Evolutionary conservation across 2,329 filamentous ascomycete genomes (phyloP).

Genomic region (Hypoxylon sp.): DNA sequence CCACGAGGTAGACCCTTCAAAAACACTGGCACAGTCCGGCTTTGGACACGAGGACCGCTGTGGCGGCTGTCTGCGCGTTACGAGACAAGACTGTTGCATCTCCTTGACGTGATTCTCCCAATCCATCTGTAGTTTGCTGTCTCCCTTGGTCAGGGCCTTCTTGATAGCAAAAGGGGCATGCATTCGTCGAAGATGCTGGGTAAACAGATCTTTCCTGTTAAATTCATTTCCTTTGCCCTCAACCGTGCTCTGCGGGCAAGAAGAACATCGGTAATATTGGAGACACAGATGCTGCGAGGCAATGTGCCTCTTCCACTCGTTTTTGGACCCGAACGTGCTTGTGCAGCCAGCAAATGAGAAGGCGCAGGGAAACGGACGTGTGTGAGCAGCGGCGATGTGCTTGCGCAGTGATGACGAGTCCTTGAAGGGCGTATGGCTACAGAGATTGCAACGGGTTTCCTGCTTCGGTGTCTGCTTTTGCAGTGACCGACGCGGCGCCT

Average conservation of each 20-base stretch:
- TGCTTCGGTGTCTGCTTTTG: conserved; percentile 60
- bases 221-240: conserved; percentile 68
- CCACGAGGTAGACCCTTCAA: conserved; percentile 79
- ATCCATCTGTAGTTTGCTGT: conserved; percentile 66
- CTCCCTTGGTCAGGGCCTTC: conserved; percentile 63
- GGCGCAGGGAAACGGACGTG: conserved; percentile 81
- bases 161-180: conserved; percentile 76
- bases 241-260: conserved; percentile 59
- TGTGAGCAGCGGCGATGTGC: conserved; percentile 73
- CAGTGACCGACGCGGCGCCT: conserved; percentile 56
- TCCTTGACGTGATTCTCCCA: conserved; percentile 73
- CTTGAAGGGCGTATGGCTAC: conserved; percentile 71
- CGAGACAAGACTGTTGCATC: conserved; percentile 78
- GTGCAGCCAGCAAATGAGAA: conserved; percentile 84
- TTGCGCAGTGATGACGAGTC: conserved; percentile 71
- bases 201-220: conserved; percentile 95
- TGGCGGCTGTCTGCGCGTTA: conserved; percentile 73
- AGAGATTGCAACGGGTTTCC: conserved; percentile 67
- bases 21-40: conserved; percentile 73
- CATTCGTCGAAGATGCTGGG: conserved; percentile 93
- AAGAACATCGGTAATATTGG: conserved; percentile 70
- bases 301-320: conserved; percentile 98
- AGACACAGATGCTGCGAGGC: conserved; percentile 84
- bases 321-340: conserved; percentile 89
- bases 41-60: conserved; percentile 74